A percentile compares a stretch with the other conserved stretches of the same genome.
Evolutionary conservation across 352 stramenopile genomes (phyloP).

Genomic region (Thraustochytrium sp.): DNA sequence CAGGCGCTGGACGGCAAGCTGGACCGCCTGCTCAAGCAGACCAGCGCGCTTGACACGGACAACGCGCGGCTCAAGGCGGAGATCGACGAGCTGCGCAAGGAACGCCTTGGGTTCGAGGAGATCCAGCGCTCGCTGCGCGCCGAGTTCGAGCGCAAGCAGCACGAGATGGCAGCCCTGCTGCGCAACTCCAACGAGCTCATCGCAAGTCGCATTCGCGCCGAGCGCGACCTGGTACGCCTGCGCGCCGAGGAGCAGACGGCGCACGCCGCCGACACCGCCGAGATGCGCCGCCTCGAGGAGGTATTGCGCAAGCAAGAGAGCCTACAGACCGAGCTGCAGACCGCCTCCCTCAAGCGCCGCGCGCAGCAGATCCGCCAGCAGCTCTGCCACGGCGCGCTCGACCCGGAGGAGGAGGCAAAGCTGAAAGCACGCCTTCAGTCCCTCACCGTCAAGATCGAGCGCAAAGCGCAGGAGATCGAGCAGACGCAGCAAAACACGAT

Average conservation of each 20-base stretch:
- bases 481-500: background rate
- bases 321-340: conserved; percentile 31
- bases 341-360: conserved; percentile 13
- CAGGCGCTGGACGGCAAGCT: conserved; percentile 16
- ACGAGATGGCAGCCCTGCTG: conserved; percentile 10
- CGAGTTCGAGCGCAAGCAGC: conserved; percentile 16
- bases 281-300: background rate
- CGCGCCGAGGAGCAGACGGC: background rate
- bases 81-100: conserved; percentile 23
- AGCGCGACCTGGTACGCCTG: background rate
- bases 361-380: background rate
- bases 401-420: conserved; percentile 26
- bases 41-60: background rate
- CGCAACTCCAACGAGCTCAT: background rate
- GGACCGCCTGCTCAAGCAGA: background rate
- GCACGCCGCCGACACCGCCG: background rate
- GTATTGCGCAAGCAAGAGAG: conserved; percentile 23
- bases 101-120: background rate
- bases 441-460: conserved; percentile 24
- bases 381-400: background rate
- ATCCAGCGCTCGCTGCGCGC: background rate
- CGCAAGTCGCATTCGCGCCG: background rate
- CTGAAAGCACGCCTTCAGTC: conserved; percentile 2
- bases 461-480: conserved; percentile 25
- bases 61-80: background rate